These are phyloP conservation scores for Stagonosporopsis vannaccii DNA, from an alignment of 2,329 filamentous ascomycete genomes.

Conservation along the genomic window DNA sequence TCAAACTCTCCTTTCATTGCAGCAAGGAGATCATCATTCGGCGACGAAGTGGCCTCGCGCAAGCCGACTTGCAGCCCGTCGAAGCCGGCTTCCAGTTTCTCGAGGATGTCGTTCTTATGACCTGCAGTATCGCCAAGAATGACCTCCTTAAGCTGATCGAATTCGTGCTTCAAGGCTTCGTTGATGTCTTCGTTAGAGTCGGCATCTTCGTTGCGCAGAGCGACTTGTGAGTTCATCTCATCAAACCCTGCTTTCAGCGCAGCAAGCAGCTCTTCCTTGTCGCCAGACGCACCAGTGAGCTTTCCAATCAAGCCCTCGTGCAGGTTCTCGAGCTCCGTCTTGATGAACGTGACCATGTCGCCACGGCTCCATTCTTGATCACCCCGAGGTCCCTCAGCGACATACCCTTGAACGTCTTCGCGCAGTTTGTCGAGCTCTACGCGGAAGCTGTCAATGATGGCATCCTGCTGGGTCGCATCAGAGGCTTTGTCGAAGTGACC, in stretches of 20 bases:
- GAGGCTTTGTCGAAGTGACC: constrained; percentile 77
- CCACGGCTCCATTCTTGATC: constrained; percentile 51
- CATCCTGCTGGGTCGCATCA: constrained; percentile 75
- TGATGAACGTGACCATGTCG: constrained; percentile 60
- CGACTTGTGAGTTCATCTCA: constrained; percentile 52
- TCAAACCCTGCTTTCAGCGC: constrained; percentile 51
- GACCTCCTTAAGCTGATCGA: constrained; percentile 80
- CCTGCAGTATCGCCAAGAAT: constrained; percentile 68
- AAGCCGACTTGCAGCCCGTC: constrained; percentile 57
- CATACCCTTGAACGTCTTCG: constrained; percentile 64
- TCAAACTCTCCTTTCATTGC: constrained; percentile 68
- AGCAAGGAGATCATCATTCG: constrained; percentile 56
- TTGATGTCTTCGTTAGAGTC: constrained; percentile 58
- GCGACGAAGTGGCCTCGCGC: constrained; percentile 42
- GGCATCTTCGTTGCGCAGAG: constrained; percentile 44
- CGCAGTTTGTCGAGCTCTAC: constrained; percentile 71
- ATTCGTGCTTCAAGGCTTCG: constrained; percentile 79
- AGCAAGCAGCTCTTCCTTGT: constrained; percentile 51
- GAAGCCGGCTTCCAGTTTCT: constrained; percentile 63
- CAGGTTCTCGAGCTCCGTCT: constrained; percentile 66
- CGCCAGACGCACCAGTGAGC: constrained; percentile 40
- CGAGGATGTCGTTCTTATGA: constrained; percentile 68
- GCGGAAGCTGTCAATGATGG: constrained; percentile 75
- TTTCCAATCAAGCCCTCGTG: constrained; percentile 65
- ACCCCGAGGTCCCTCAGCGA: constrained; percentile 52